phyloP scores from a whole-genome alignment of 2,329 filamentous ascomycete genomes.

The Xylariaceae sp. region DNA sequence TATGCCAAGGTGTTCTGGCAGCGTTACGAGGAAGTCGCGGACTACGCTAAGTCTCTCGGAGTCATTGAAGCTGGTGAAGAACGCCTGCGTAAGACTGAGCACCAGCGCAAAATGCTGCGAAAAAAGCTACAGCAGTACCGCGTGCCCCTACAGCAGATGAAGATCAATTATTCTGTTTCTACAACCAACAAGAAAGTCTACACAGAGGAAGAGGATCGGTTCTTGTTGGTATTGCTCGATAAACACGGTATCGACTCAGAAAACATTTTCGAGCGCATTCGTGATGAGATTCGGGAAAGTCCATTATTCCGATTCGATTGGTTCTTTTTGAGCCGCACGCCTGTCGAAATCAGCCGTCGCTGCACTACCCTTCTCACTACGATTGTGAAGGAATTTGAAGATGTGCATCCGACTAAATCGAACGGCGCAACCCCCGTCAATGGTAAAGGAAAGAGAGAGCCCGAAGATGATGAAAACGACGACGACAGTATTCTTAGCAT shows the following conservation, averaged over 20 bases:
- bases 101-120: slow-evolving; percentile 85
- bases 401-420: slow-evolving; percentile 45
- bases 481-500: slow-evolving; percentile 75
- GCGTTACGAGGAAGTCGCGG: slow-evolving; percentile 82
- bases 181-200: slow-evolving; percentile 99
- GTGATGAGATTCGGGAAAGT: slow-evolving; percentile 93
- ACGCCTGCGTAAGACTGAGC: slow-evolving; percentile 78
- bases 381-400: slow-evolving; percentile 90
- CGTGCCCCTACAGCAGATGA: slow-evolving; percentile 95
- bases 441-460: slow-evolving; percentile 67
- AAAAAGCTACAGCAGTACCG: slow-evolving; percentile 96
- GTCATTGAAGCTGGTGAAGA: slow-evolving; percentile 92
- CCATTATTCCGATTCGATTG: slow-evolving; percentile 97
- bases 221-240: slow-evolving; percentile 88
- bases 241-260: slow-evolving; percentile 89
- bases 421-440: slow-evolving; percentile 51
- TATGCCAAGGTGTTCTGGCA: slow-evolving; percentile 98
- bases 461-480: slow-evolving; percentile 76
- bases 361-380: slow-evolving; percentile 94
- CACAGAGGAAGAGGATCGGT: slow-evolving; percentile 95
- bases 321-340: slow-evolving; percentile 96
- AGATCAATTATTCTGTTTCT: slow-evolving; percentile 97
- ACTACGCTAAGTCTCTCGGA: slow-evolving; percentile 82
- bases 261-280: slow-evolving; percentile 83
- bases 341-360: slow-evolving; percentile 83